Base-by-base conservation (phyloP, 768 basidiomycete genomes). In the Mycena alexandri region DNA sequence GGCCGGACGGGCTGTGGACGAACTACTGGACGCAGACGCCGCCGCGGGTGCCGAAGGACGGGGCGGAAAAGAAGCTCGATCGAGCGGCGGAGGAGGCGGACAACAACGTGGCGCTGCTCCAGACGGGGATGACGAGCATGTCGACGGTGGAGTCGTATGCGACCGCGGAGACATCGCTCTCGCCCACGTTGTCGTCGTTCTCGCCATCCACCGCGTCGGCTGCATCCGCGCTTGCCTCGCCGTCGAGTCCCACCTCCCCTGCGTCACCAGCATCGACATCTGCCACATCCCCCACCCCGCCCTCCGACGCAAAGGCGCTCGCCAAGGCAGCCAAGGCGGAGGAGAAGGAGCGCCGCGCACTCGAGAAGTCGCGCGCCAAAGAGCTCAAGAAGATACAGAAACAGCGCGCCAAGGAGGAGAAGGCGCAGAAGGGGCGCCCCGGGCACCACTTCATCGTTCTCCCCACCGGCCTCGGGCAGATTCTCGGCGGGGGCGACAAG, bases 1-100 rank as follows among this genome's bases (percentile, higher is more conserved):
- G 88, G 87, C 70, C 78, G 41, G 81, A 83, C n/a, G 85, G 85
- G 4, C 48, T 83, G 41, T 89, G 88, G 88, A 75, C 86, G 13
- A 88, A 88, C 73, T 89, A 87, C 69, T 90, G 86, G 85, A 89
- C 87, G n/a, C 78, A 82, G 56, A 87, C 86, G 59, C 76, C 12
- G 72, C 80, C 48, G 64, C 65, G 61, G 21, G 22, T 16, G 48
- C 65, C 44, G n/a, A 22, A 33, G 43, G 54, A 69, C n/a, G 55
- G 67, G 38, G 72, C 54, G 33, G 64, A 42, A 24, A 44, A 51
- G 36, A 55, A 72, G 41, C 52, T 55, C 41, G 70, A 72, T 13
- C 38, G 53, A 8, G 68, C 70, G 25, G 58, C 59, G 54, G 72
- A 68, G n/a, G 68, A 71, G 22, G 62, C 63, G 12, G 67, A 76